Conservation (phyloP, 495 filamentous ascomycete species). For the Podospora pseudocomata region DNA sequence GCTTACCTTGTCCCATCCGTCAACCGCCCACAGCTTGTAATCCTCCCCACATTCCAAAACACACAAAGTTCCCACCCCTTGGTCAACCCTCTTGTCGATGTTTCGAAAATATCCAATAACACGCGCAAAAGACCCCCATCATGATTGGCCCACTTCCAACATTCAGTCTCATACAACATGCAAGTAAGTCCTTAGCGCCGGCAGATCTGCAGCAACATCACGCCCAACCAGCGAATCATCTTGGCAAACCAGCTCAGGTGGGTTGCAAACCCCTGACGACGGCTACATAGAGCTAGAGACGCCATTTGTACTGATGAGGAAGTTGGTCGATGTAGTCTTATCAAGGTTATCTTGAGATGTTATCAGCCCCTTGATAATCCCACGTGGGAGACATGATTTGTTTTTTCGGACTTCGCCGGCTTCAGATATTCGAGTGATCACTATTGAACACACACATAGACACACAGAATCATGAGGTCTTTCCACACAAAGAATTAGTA, state of each 20-base stretch:
- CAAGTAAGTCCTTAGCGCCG: neutral
- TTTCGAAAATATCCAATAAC: neutral
- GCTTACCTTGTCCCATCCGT: neutral
- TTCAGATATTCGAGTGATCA: neutral
- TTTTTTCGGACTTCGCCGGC: neutral
- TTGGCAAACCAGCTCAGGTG: neutral
- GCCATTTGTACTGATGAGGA: neutral
- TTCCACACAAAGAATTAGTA: no score
- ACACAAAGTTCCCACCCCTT: neutral
- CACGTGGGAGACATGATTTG: neutral
- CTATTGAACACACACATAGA: no score
- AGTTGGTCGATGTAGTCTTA: neutral
- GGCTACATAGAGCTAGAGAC: neutral
- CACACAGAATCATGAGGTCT: no score
- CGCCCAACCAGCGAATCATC: neutral
- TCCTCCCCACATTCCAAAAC: neutral
- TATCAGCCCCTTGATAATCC: neutral
- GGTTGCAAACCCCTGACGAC: neutral
- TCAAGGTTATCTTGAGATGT: neutral
- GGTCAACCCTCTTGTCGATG: neutral
- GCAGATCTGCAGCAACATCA: slow-evolving; percentile 4
- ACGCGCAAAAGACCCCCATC: neutral
- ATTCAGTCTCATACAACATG: neutral
- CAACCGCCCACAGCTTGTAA: no score
- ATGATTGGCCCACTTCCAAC: neutral